Conservation (phyloP, 768 basidiomycete species). For the Kwoniella dejecticola region DNA sequence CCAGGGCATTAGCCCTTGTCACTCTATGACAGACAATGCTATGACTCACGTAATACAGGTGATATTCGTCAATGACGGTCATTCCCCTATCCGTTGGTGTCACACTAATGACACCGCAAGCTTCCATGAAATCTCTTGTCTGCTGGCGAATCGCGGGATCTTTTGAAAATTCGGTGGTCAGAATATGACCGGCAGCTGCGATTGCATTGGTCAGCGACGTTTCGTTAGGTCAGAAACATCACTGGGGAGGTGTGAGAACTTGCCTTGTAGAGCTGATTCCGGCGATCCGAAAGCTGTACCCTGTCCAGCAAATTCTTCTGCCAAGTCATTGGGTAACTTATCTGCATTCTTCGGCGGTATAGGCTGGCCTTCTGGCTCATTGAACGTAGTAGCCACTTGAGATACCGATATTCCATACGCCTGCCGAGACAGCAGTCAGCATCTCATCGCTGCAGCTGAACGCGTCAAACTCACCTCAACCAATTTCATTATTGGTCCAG, state of each 20-base stretch:
- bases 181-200: conserved; percentile 63
- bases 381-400: conserved; percentile 82
- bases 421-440: conserved; percentile 56
- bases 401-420: conserved; percentile 80
- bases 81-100: conserved; percentile 83
- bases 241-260: conserved; percentile 8
- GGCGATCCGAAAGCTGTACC: conserved; percentile 33
- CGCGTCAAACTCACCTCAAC: conserved; percentile 67
- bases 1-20: too few species aligned
- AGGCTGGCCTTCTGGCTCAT: conserved; percentile 32
- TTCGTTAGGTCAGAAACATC: not conserved
- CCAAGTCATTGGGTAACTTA: conserved; percentile 73
- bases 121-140: conserved; percentile 73
- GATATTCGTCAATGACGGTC: conserved; percentile 59
- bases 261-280: conserved; percentile 49
- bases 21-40: too few species aligned
- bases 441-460: not conserved
- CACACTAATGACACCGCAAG: conserved; percentile 73
- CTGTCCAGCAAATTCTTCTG: conserved; percentile 76
- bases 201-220: not conserved
- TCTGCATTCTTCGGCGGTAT: conserved; percentile 65
- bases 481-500: conserved; percentile 57
- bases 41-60: conserved; percentile 59
- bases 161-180: conserved; percentile 86
- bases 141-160: conserved; percentile 83